These are phyloP conservation scores for Catenaria anguillulae DNA, from an alignment of 371 early-diverging fungal species.

Conservation along the genomic window DNA sequence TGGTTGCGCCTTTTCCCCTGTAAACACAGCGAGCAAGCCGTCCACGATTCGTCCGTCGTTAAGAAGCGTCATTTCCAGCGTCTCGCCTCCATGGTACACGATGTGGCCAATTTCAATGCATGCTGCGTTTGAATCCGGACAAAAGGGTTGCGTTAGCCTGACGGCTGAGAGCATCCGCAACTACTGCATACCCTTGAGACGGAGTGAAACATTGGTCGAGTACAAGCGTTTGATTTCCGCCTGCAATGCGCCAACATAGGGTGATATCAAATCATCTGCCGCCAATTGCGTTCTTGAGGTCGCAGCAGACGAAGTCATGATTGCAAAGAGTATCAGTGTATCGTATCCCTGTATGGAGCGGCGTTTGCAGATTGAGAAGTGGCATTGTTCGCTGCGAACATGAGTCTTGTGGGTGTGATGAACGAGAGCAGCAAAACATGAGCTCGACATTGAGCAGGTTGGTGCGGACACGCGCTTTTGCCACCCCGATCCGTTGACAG, in stretches of 20 bases:
- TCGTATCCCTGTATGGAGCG: no score
- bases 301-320: no score
- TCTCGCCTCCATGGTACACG: slow-evolving; percentile 4
- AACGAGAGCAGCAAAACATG: no score
- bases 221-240: not conserved
- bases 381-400: no score
- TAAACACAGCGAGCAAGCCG: not conserved
- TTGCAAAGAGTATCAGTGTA: no score
- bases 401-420: no score
- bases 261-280: not conserved
- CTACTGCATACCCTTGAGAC: not conserved
- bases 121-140: not conserved
- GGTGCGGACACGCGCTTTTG: no score
- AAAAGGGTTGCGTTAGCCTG: not conserved
- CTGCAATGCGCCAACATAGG: not conserved
- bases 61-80: not conserved
- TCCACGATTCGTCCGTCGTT: slow-evolving; percentile 1
- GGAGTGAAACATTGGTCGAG: not conserved
- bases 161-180: not conserved
- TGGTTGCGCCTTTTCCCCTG: not conserved
- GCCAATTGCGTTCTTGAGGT: no score
- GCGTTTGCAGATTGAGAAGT: no score
- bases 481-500: no score
- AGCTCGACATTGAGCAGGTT: no score
- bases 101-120: slow-evolving; percentile 6